Evolutionary conservation across 768 basidiomycete genomes (phyloP).

Genomic region (Leccinum disarticulatum): DNA sequence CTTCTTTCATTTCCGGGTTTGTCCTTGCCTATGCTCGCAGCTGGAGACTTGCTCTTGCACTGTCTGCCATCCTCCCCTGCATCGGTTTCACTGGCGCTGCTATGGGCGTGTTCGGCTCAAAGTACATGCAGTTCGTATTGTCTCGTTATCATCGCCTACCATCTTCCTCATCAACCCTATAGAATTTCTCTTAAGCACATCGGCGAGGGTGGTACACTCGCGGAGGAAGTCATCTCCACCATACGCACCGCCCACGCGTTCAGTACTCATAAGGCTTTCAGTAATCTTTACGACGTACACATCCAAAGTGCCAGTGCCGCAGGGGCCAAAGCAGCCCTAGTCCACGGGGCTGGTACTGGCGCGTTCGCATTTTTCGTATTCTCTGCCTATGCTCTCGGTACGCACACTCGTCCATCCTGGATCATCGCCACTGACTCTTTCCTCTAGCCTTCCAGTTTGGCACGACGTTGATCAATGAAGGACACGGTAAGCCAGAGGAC

Average conservation of each 20-base stretch:
- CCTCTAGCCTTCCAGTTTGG: constrained; percentile 80
- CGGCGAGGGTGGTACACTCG: constrained; percentile 79
- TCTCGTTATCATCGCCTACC: not conserved
- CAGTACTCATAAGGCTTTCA: constrained; percentile 68
- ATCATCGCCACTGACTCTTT: constrained; percentile 6
- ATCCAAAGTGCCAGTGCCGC: constrained; percentile 52
- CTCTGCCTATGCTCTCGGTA: constrained; percentile 65
- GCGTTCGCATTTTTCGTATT: constrained; percentile 87
- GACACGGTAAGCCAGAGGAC: constrained; percentile 42
- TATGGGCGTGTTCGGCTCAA: constrained; percentile 70
- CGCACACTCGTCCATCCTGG: constrained; percentile 30
- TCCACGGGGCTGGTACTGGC: constrained; percentile 60
- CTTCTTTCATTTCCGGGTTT: constrained; percentile 81
- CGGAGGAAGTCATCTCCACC: constrained; percentile 91
- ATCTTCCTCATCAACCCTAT: constrained; percentile 1
- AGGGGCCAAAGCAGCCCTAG: constrained; percentile 58
- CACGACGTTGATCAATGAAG: constrained; percentile 73
- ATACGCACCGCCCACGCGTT: constrained; percentile 94
- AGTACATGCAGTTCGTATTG: constrained; percentile 60
- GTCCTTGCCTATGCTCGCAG: constrained; percentile 62
- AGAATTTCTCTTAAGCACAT: constrained; percentile 72
- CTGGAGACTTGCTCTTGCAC: constrained; percentile 84
- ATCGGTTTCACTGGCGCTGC: constrained; percentile 70
- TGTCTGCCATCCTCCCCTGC: constrained; percentile 81
- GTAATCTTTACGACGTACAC: constrained; percentile 61